Conservation (phyloP, 75 land plant species). For the Picea glauca region DNA sequence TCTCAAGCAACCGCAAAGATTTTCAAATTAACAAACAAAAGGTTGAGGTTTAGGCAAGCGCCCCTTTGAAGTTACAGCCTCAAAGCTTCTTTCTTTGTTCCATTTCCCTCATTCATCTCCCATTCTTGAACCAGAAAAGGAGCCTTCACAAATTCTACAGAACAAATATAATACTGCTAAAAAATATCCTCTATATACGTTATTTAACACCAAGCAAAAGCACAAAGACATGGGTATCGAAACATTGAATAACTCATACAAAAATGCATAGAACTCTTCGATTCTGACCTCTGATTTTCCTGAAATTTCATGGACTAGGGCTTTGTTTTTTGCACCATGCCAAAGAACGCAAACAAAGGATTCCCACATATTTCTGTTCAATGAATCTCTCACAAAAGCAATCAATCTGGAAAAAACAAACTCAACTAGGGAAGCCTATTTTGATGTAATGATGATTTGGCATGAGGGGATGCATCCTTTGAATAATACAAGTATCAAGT, state of each 20-base stretch:
- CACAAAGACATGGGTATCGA: not conserved
- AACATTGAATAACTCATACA: constrained; percentile 14
- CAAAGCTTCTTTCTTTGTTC: constrained; percentile 56
- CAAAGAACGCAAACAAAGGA: no score
- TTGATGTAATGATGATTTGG: no score
- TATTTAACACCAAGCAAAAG: no score
- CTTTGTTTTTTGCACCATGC: no score
- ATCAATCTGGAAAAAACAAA: constrained; percentile 1
- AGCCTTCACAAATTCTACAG: constrained; percentile 74
- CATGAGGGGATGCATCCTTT: no score
- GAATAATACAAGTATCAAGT: not conserved
- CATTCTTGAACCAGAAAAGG: constrained; percentile 75
- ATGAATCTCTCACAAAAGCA: no score
- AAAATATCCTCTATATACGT: no score
- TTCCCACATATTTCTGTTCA: no score
- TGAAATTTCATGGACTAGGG: no score
- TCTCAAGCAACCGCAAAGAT: not conserved
- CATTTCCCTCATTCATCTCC: constrained; percentile 43
- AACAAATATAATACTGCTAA: constrained; percentile 54
- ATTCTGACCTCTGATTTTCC: constrained; percentile 19
- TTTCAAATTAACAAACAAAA: not conserved
- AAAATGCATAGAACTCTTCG: constrained; percentile 18
- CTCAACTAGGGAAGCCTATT: not conserved
- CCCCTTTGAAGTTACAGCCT: constrained; percentile 74
- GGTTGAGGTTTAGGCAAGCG: constrained; percentile 18